Percentiles rank a stretch among this genome's conserved stretches.
phyloP scores from a whole-genome alignment of 352 stramenopile species.

The Pythium grandisporangium region DNA sequence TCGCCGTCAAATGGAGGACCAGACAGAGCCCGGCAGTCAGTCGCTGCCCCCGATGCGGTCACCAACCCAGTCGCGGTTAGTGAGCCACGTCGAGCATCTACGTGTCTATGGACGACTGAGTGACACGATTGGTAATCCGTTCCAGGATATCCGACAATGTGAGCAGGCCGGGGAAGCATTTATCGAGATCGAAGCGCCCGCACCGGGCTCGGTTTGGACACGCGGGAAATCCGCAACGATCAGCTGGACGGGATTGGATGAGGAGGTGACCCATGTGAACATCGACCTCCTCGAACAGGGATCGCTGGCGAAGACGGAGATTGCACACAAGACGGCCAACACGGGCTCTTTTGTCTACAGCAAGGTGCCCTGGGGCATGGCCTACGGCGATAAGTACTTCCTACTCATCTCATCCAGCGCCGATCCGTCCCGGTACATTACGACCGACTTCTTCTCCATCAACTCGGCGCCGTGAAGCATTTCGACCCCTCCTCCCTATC shows the following conservation, averaged over 20 bases:
- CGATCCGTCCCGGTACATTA: constrained; percentile 36
- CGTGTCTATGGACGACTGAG: constrained; percentile 29
- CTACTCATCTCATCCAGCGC: constrained; percentile 41
- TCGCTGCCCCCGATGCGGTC: constrained; percentile 8
- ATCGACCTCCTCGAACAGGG: constrained; percentile 71
- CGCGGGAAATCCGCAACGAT: constrained; percentile 61
- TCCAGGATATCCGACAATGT: constrained; percentile 7
- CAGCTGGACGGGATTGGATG: constrained; percentile 64
- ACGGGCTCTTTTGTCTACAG: constrained; percentile 56
- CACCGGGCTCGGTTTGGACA: constrained; percentile 48
- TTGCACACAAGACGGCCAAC: constrained; percentile 53
- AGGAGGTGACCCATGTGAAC: constrained; percentile 24
- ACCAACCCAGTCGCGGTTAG: constrained; percentile 18
- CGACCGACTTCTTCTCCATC: constrained; percentile 61
- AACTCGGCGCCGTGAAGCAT: constrained; percentile 33
- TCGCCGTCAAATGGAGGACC: constrained; percentile 5
- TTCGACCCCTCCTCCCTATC: no score
- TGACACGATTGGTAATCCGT: constrained; percentile 9
- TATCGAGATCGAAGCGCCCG: constrained; percentile 28
- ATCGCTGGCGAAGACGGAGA: constrained; percentile 51
- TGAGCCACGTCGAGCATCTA: constrained; percentile 41
- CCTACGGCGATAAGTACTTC: constrained; percentile 69
- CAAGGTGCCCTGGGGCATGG: constrained; percentile 81
- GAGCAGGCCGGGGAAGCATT: constrained; percentile 22
- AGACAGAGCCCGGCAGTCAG: constrained; percentile 4